Evolutionary conservation across 2,329 filamentous ascomycete species (phyloP).

Genomic region (Exophiala spinifera): DNA sequence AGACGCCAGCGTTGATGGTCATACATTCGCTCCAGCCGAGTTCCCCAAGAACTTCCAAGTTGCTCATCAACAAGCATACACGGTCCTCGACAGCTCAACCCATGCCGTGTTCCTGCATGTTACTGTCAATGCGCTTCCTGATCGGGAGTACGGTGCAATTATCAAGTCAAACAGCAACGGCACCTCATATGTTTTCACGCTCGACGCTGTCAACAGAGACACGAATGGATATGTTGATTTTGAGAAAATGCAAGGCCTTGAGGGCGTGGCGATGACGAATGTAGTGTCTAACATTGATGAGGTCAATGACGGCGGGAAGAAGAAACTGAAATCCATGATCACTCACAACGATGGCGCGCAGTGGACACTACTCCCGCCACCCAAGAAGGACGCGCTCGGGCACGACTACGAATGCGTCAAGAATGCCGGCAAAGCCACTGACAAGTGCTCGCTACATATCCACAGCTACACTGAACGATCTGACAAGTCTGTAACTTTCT

Average conservation of each 20-base stretch:
- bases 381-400: conserved; percentile 65
- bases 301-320: conserved; percentile 60
- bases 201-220: conserved; percentile 78
- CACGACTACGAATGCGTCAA: conserved; percentile 68
- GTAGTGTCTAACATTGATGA: conserved; percentile 72
- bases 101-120: conserved; percentile 95
- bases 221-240: conserved; percentile 80
- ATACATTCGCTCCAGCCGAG: conserved; percentile 73
- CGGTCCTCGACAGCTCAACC: conserved; percentile 89
- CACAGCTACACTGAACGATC: conserved; percentile 91
- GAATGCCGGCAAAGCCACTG: conserved; percentile 50
- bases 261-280: conserved; percentile 87
- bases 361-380: conserved; percentile 76
- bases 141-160: conserved; percentile 75
- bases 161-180: conserved; percentile 99
- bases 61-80: conserved; percentile 77
- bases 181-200: conserved; percentile 85
- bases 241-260: conserved; percentile 88
- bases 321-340: conserved; percentile 85
- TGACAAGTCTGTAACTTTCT: conserved; percentile 81
- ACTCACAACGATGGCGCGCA: conserved; percentile 94
- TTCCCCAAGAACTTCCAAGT: conserved; percentile 86
- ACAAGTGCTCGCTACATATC: conserved; percentile 81
- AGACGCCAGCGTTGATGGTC: conserved; percentile 80
- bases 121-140: conserved; percentile 64